phyloP scores from a whole-genome alignment of 306 rosid species.

The Sechiopsis laciniata region DNA sequence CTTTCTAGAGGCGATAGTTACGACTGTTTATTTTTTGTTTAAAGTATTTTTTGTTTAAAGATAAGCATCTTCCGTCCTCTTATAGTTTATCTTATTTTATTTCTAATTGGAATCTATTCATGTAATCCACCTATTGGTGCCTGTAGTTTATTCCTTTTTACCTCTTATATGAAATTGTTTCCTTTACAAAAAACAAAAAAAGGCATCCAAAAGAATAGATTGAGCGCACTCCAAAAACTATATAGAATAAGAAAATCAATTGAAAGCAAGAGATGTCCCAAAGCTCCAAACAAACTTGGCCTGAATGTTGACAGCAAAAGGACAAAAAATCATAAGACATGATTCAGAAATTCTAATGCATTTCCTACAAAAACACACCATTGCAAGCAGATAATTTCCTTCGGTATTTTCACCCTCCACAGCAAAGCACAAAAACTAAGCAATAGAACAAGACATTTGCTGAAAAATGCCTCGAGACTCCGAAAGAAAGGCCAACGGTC shows the following conservation, averaged over 20 bases:
- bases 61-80: too few species aligned
- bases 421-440: background rate
- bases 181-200: background rate
- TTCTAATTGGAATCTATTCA: too few species aligned
- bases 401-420: background rate
- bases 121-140: too few species aligned
- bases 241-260: background rate
- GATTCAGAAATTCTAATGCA: background rate
- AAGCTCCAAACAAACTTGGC: background rate
- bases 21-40: too few species aligned
- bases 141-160: too few species aligned
- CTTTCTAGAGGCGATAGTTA: too few species aligned
- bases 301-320: background rate
- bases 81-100: too few species aligned
- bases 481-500: background rate
- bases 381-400: background rate
- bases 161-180: too few species aligned
- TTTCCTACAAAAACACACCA: background rate
- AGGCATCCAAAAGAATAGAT: background rate
- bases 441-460: background rate
- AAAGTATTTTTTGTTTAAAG: too few species aligned
- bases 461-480: background rate
- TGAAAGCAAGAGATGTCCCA: background rate
- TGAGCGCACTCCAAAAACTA: background rate
- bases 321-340: background rate